Conservation (phyloP, 148 eudicot species). For the Fagopyrum homotropicum region DNA sequence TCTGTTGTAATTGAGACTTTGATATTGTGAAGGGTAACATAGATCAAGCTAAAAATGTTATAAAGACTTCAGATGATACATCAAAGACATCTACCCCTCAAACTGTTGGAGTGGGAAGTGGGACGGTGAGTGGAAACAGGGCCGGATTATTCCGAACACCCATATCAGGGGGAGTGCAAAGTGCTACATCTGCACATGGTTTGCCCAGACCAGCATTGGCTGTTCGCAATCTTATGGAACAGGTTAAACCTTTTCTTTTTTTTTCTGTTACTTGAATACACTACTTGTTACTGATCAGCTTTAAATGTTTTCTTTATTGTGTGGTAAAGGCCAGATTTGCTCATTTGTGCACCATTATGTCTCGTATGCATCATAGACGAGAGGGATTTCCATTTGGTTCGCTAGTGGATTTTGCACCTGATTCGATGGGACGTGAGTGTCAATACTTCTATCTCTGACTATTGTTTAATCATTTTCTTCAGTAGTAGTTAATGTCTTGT, state of each 20-base stretch:
- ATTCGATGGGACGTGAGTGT: constrained; percentile 91
- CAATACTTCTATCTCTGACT: not conserved
- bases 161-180: constrained; percentile 99
- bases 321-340: constrained; percentile 79
- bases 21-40: constrained; percentile 58
- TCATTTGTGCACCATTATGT: constrained; percentile 92
- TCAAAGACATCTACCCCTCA: constrained; percentile 26
- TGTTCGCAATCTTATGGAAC: constrained; percentile 97
- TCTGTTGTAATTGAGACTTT: constrained; percentile 51
- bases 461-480: not conserved
- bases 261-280: not conserved
- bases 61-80: constrained; percentile 21
- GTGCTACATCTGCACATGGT: constrained; percentile 97
- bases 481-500: not conserved
- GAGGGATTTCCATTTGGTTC: constrained; percentile 98
- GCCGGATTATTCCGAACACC: constrained; percentile 97
- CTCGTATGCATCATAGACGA: constrained; percentile 97
- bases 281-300: not conserved
- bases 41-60: constrained; percentile 23
- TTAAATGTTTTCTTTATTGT: constrained; percentile 7
- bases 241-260: constrained; percentile 30
- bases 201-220: constrained; percentile 94
- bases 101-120: constrained; percentile 23
- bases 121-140: constrained; percentile 40
- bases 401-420: constrained; percentile 97